Conservation (phyloP, 768 basidiomycete species). For the Ramaria rubella region DNA sequence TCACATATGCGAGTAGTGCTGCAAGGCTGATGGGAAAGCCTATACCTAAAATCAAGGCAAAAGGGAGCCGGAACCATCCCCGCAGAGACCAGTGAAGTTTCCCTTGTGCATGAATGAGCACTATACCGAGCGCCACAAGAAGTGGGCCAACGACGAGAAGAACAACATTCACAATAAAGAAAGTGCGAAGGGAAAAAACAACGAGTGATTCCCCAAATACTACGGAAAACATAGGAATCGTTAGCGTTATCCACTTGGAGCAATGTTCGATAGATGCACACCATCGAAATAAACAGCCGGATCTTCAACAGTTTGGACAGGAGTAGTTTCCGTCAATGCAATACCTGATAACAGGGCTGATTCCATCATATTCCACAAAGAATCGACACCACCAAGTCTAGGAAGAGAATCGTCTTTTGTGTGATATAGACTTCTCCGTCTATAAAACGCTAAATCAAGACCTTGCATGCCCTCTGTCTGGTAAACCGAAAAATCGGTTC, state of each 20-base stretch:
- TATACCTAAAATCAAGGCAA: conserved; percentile 41
- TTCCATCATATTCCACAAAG: conserved; percentile 81
- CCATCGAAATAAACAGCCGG: conserved; percentile 67
- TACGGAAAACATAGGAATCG: conserved; percentile 23
- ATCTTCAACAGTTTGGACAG: conserved; percentile 18
- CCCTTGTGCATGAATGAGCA: conserved; percentile 22
- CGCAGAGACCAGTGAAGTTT: conserved; percentile 10
- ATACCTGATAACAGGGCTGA: conserved; percentile 47
- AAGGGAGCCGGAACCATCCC: conserved; percentile 44
- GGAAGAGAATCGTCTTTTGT: conserved; percentile 66
- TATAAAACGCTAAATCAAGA: conserved; percentile 75
- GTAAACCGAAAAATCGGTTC: conserved; percentile 72
- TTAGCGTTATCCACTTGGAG: no score
- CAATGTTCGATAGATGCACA: no score
- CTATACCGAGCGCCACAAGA: conserved; percentile 11
- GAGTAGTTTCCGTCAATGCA: conserved; percentile 44
- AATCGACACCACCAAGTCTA: conserved; percentile 44
- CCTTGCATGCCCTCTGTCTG: conserved; percentile 51
- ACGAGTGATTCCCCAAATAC: conserved; percentile 55
- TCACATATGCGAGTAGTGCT: conserved; percentile 44
- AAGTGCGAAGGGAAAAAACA: conserved; percentile 42
- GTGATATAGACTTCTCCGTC: conserved; percentile 67
- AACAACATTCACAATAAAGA: conserved; percentile 53
- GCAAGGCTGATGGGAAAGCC: conserved; percentile 44
- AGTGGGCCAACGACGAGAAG: conserved; percentile 60